Evolutionary conservation across 176 grass and related monocot genomes (phyloP), one percentile per base, ranked within the genome.

Genomic region (Avena sativa): DNA sequence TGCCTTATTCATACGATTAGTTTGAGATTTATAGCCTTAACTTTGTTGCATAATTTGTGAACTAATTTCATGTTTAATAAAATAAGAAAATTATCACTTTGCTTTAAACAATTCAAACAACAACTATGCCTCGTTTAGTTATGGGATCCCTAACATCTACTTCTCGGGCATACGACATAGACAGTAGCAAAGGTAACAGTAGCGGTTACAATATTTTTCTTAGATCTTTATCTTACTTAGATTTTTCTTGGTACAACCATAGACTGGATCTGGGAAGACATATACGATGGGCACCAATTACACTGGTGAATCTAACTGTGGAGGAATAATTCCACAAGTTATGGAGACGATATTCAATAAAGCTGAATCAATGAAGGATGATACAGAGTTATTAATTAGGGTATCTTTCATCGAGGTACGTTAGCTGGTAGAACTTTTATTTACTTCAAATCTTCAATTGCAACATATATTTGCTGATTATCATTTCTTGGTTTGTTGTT

Each of bases 251-350:
- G n/a, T 92, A 56, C 62, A 53, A 71, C 81, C 21, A 85, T 85
- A 99, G 97, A 96, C 97, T 32, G 94, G 97, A 81, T 99, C 97
- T 51, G 97, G 97, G 1, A 99, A 99, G 80, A 99, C 97, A 4
- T 99, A 96, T 82, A 96, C 97, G 15, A 99, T 99, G 97, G 97
- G 97, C n/a, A 99, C 97, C 16, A 88, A 96, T 79, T 94, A 91
- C 68, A 90, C 57, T 12, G 92, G 92, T 28, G 97, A 93, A 76
- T 38, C 16, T 21, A 96, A 90, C 60, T 62, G 90, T 50, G 76
- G 92, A 43, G 97, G 97, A 51, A 99, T 99, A 73, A 99, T 99
- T 65, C 97, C 97, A 36, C 91, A 89, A 93, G 97, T 99, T 61
- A 99, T 99, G 92, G 92, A 96, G 10, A 96, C 88, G 25, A 96